phyloP scores from a whole-genome alignment of 2,329 filamentous ascomycete genomes.

The Fragosphaeria purpurea region DNA sequence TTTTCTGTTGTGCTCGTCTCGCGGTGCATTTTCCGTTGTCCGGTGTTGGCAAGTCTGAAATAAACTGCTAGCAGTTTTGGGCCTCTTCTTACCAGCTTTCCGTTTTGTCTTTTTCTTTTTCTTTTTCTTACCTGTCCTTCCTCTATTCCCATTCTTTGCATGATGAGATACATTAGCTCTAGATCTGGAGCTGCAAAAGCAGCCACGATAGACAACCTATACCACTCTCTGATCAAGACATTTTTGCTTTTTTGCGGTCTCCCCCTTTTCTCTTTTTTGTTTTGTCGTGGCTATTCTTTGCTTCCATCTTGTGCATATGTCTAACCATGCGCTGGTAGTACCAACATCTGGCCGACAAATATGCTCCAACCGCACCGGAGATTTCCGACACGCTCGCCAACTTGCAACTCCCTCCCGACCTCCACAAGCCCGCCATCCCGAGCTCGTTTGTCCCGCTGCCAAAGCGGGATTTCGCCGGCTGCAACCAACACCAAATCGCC shows the following conservation, averaged over 20 bases:
- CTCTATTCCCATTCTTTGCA: conserved; percentile 7
- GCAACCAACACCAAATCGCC: conserved; percentile 47
- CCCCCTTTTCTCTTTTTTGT: conserved; percentile 12
- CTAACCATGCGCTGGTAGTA: conserved; percentile 33
- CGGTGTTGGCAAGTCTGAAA: too few species aligned
- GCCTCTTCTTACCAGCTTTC: too few species aligned
- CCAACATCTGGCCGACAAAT: conserved; percentile 56
- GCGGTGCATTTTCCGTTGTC: too few species aligned
- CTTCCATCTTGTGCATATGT: conserved; percentile 1
- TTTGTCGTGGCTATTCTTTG: conserved; percentile 2
- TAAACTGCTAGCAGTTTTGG: too few species aligned
- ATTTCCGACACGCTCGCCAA: conserved; percentile 57
- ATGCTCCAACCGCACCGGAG: conserved; percentile 54
- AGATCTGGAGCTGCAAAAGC: conserved; percentile 63
- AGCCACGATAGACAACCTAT: conserved; percentile 52
- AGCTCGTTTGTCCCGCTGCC: conserved; percentile 45
- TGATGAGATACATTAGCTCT: conserved; percentile 60
- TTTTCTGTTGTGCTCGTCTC: too few species aligned
- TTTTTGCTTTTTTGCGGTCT: conserved; percentile 12
- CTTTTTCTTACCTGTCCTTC: conserved; percentile 1
- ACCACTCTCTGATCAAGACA: conserved; percentile 31
- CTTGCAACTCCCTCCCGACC: conserved; percentile 52
- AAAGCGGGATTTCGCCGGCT: conserved; percentile 33
- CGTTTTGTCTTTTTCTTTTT: not conserved
- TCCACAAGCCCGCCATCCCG: conserved; percentile 35